These are phyloP conservation scores for Blastocystis sp. DNA, from an alignment of 352 stramenopile genomes.

Conservation along the genomic window DNA sequence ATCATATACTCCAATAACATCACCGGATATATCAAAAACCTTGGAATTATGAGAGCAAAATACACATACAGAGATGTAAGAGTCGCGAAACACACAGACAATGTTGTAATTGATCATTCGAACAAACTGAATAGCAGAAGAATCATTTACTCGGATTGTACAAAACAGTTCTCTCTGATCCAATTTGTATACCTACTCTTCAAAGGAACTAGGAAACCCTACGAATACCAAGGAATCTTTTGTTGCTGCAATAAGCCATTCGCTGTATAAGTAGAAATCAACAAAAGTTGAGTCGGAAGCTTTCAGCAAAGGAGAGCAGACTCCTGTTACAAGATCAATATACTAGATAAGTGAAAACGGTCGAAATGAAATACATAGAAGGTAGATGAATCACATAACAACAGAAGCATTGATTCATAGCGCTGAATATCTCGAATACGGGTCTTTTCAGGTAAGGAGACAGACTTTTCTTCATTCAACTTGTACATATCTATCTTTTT, in stretches of 20 bases:
- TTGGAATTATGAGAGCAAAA: background rate
- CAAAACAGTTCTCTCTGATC: slow-evolving; percentile 25
- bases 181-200: slow-evolving; percentile 3
- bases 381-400: background rate
- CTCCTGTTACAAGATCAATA: background rate
- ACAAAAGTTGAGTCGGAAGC: background rate
- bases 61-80: background rate
- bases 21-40: slow-evolving; percentile 18
- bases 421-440: background rate
- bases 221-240: slow-evolving; percentile 16
- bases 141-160: background rate
- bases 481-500: background rate
- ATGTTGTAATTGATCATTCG: slow-evolving; percentile 22
- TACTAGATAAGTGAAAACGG: background rate
- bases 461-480: background rate
- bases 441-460: background rate
- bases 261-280: background rate
- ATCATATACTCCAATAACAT: background rate
- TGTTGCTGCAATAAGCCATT: slow-evolving; percentile 6
- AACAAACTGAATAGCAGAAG: background rate
- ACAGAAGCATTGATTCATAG: background rate
- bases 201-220: background rate
- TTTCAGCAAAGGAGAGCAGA: background rate
- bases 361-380: background rate
- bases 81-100: background rate